phyloP scores from a whole-genome alignment of 1,284 basidiomycete species.

The Microbotryomycetes sp. region DNA sequence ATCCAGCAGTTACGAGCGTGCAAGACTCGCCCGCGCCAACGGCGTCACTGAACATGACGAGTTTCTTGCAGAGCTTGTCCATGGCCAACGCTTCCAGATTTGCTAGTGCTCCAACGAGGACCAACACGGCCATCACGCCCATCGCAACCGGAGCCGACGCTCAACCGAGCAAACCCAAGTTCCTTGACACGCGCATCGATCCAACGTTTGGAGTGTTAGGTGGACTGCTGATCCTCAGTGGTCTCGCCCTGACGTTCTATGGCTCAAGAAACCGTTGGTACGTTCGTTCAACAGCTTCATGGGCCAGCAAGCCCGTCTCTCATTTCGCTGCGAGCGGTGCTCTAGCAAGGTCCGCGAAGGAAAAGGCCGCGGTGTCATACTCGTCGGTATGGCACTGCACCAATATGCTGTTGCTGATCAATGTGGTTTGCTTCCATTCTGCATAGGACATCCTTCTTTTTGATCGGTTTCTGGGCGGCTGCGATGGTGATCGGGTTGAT shows the following conservation, averaged over 20 bases:
- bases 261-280: conserved; percentile 91
- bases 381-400: no score
- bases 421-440: background rate
- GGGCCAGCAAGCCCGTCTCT: no score
- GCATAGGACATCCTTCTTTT: conserved; percentile 79
- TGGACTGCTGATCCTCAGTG: conserved; percentile 77
- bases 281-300: no score
- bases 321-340: no score
- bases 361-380: no score
- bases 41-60: background rate
- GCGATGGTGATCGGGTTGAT: conserved; percentile 78
- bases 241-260: conserved; percentile 79
- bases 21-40: background rate
- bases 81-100: background rate
- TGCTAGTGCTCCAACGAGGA: background rate
- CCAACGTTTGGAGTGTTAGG: conserved; percentile 85
- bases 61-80: background rate
- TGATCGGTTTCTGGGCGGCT: conserved; percentile 82
- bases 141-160: background rate
- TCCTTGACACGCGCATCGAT: conserved; percentile 67
- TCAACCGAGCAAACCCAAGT: background rate
- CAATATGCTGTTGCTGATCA: conserved; percentile 18
- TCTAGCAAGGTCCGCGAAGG: no score
- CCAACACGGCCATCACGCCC: background rate
- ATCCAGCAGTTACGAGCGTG: background rate